Base-by-base conservation (phyloP, 2,329 filamentous ascomycete species). In the Monosporascus sp. region DNA sequence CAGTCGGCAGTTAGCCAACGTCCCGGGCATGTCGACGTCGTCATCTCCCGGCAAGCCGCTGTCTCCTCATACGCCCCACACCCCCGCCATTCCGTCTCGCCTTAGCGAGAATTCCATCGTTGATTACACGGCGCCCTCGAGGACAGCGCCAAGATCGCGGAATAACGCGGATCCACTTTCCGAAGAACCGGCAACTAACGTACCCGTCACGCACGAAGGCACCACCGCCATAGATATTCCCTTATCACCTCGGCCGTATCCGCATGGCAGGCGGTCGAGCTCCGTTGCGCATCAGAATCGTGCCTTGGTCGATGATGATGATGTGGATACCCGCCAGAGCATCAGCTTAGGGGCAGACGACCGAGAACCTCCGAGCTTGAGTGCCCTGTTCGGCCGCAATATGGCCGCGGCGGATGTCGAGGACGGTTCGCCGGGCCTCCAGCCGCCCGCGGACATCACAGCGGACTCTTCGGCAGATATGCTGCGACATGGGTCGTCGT, bases 41-140 rank as follows among this genome's bases (percentile, higher is more conserved):
- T 93, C 91, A 1, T 97, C 92, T 9, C 92, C 92, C 1, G 90
- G 88, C 53, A 96, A 96, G 64, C 90, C 91, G 0, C 81, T 95
- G 19, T 96, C 91, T 3, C 91, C 89, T 9, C 91, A 93, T 65
- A 96, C 90, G 0, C 91, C 92, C 1, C 92, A 97, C 65, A 96
- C 91, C 0, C 94, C 94, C 4, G 91, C 92, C 11, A 91, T 97
- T 27, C 93, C 93, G 20, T 97, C 92, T 7, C 83, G 94, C n/a
- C 75, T 99, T 22, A 96, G 91, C 65, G 91, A 94, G 58, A 92
- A 95, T 65, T 94, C 89, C 50, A 90, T 94, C 55, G 85, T 85
- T 44, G 87, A 90, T 59, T 88, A 91, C 64, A 59, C 65, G 9
- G 62, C 63, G 9, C 63, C 62, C 11, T 58, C 61, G 37, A 65